A percentile compares a stretch with the other conserved stretches of the same genome.
Evolutionary conservation across 495 filamentous ascomycete species (phyloP).

Genomic region (Hypoxylon crocopeplum): DNA sequence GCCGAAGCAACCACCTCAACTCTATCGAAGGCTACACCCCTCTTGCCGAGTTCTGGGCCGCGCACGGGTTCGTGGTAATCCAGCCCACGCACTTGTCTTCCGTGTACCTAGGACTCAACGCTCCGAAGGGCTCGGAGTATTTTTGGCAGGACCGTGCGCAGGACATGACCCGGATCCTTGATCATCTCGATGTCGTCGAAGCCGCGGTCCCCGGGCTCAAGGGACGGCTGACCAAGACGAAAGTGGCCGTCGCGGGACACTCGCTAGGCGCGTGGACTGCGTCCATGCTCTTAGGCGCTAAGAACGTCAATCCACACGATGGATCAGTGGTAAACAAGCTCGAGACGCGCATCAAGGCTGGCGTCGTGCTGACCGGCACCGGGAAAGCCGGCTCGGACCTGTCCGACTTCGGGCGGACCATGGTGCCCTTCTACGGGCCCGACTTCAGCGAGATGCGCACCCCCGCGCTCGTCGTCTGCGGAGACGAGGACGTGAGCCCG

Average conservation of each 20-base stretch:
- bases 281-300: constrained; percentile 46
- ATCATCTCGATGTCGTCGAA: constrained; percentile 47
- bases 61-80: constrained; percentile 55
- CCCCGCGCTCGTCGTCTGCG: constrained; percentile 48
- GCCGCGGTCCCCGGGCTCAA: constrained; percentile 41
- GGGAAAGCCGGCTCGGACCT: constrained; percentile 39
- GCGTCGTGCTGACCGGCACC: constrained; percentile 45
- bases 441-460: constrained; percentile 48
- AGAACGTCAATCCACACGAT: constrained; percentile 42
- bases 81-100: constrained; percentile 56
- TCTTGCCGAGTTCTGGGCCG: constrained; percentile 53
- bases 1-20: constrained; percentile 49
- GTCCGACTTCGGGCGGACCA: constrained; percentile 30
- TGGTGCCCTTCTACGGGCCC: constrained; percentile 42
- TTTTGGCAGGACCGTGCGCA: constrained; percentile 46
- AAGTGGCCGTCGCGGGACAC: constrained; percentile 51
- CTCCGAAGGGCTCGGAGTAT: constrained; percentile 33
- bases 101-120: constrained; percentile 36
- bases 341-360: constrained; percentile 49
- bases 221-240: constrained; percentile 44
- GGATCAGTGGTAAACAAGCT: constrained; percentile 5
- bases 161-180: constrained; percentile 49
- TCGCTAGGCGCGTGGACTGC: constrained; percentile 50
- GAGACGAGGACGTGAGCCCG: constrained; percentile 47
- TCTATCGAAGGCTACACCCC: constrained; percentile 54